Evolutionary conservation across 1,284 basidiomycete genomes (phyloP).

Genomic region (Sutorius eximius): DNA sequence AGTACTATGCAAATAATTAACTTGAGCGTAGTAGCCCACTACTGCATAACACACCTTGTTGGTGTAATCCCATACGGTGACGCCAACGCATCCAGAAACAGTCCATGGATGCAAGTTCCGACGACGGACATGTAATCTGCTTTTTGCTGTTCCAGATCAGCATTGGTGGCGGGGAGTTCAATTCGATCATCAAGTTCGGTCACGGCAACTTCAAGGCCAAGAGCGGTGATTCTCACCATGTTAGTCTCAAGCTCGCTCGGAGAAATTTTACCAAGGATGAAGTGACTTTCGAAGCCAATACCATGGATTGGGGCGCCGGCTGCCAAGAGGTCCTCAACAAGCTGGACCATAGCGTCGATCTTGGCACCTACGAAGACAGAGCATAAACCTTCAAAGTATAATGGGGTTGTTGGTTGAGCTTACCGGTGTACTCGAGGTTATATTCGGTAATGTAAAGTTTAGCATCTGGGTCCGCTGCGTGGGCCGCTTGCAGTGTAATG

Average conservation of each 20-base stretch:
- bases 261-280: slow-evolving; percentile 50
- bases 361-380: slow-evolving; percentile 10
- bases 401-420: neutral
- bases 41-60: slow-evolving; percentile 13
- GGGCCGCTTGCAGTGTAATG: slow-evolving; percentile 16
- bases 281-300: slow-evolving; percentile 37
- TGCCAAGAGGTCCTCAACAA: slow-evolving; percentile 17
- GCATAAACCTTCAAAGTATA: neutral
- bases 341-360: slow-evolving; percentile 24
- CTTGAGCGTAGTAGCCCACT: too few species aligned
- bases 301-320: slow-evolving; percentile 15
- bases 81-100: slow-evolving; percentile 15
- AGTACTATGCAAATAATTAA: slow-evolving; percentile 6
- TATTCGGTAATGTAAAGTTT: slow-evolving; percentile 27
- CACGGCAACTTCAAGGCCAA: slow-evolving; percentile 55
- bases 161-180: slow-evolving; percentile 48
- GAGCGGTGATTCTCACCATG: slow-evolving; percentile 45
- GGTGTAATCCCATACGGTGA: slow-evolving; percentile 25
- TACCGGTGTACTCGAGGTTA: slow-evolving; percentile 17
- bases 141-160: slow-evolving; percentile 49
- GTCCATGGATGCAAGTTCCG: slow-evolving; percentile 12
- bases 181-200: slow-evolving; percentile 58
- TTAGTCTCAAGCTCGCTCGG: slow-evolving; percentile 38
- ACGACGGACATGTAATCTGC: slow-evolving; percentile 17
- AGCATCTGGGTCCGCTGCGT: slow-evolving; percentile 15